Evolutionary conservation across 306 rosid species (phyloP), one percentile per base, ranked within the genome.

Genomic region (Pyrus betulifolia): DNA sequence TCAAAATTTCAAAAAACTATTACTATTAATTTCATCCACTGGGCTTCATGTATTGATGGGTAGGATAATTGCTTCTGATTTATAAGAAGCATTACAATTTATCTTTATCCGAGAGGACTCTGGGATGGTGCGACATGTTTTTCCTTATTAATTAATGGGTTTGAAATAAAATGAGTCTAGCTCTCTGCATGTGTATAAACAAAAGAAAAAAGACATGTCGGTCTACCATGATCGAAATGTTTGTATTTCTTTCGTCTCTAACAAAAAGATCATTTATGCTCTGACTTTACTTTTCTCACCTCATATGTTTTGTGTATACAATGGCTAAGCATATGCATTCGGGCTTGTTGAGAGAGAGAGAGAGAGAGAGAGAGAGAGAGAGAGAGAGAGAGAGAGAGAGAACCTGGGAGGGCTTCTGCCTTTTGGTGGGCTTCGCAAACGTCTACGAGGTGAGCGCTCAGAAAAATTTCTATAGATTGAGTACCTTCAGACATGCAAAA

Each of bases 401-500:
- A 82, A 93, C 99, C 99, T 96, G 52, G 92, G 89, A 76, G 89
- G 92, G 78, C 82, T 87, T 80, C 91, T 70, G 70, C 89, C 89
- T 83, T 91, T 73, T 17, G 91, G 91, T 28, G 98, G 96, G 76
- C 94, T 91, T 70, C 80, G 87, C 59, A 76, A 72, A 22, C 84
- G 97, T 63, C 93, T 85, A 66, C 72, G 92, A 65, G 93, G 93
- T 31, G 91, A 86, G 73, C 83, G 83, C 85, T 82, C 93, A n/a
- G 88, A 75, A 75, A 83, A 83, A 78, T 80, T 83, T 84, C 89
- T 84, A 81, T 88, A 86, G 86, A 70, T 92, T 67, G 93, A 65
- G 82, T 86, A 84, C 81, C 98, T 95, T 85, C 88, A 86, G 31
- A 73, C 70, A 80, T 58, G 28, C 40, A 76, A 60, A 78, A 75